These are phyloP conservation scores for Curvularia hawaiiensis DNA, from an alignment of 2,329 filamentous ascomycete species.

Conservation along the genomic window DNA sequence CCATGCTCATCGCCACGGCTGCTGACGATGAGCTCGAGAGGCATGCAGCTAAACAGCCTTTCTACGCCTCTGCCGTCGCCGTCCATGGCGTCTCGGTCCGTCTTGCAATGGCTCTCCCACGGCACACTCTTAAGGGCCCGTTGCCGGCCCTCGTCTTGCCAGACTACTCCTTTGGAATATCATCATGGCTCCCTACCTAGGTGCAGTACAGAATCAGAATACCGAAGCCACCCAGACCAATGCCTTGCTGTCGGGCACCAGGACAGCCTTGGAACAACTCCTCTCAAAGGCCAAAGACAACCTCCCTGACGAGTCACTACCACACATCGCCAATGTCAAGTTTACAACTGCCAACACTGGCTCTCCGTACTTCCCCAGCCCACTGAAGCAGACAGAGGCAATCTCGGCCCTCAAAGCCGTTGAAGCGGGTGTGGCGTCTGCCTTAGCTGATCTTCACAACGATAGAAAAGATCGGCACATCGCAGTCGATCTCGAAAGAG, in stretches of 20 bases:
- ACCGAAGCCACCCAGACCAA: conserved; percentile 25
- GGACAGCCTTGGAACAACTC: conserved; percentile 39
- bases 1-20: conserved; percentile 22
- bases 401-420: conserved; percentile 63
- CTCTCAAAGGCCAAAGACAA: conserved; percentile 40
- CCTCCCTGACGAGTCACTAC: conserved; percentile 40
- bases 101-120: conserved; percentile 6
- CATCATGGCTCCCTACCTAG: conserved; percentile 39
- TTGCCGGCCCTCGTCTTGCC: conserved; percentile 6
- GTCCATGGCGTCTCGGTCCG: conserved; percentile 14
- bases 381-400: conserved; percentile 60
- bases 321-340: conserved; percentile 35
- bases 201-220: conserved; percentile 17
- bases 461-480: conserved; percentile 52
- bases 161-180: background rate
- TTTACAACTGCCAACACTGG: conserved; percentile 48
- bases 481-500: conserved; percentile 59
- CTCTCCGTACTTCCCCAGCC: conserved; percentile 50
- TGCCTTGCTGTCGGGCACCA: conserved; percentile 43
- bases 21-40: conserved; percentile 11
- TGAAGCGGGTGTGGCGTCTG: conserved; percentile 64
- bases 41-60: conserved; percentile 27
- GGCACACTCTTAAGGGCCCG: conserved; percentile 6
- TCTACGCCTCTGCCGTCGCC: conserved; percentile 18
- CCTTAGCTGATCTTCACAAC: conserved; percentile 62